A percentile compares a stretch with the other conserved stretches of the same genome.
Conservation (phyloP, 257 asterid genomes). For the Solanum clarkiae region DNA sequence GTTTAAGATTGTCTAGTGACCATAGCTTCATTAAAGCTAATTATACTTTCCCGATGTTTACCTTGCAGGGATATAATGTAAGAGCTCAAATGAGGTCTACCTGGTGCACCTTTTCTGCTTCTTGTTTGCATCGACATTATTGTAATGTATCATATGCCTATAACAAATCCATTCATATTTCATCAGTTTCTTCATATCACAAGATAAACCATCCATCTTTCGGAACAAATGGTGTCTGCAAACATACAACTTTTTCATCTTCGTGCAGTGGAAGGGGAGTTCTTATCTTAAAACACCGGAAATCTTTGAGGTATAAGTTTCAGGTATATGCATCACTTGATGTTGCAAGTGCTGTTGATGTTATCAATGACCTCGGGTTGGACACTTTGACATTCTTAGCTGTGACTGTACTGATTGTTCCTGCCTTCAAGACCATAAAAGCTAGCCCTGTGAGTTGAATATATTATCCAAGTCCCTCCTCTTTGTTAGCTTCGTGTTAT, state of each 20-base stretch:
- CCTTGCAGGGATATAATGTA: slow-evolving; percentile 49
- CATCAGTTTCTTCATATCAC: slow-evolving; percentile 15
- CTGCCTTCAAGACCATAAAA: slow-evolving; percentile 73
- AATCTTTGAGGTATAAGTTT: slow-evolving; percentile 18
- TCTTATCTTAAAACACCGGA: slow-evolving; percentile 14
- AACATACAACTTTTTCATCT: slow-evolving; percentile 21
- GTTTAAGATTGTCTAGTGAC: neutral
- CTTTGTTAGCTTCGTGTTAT: neutral
- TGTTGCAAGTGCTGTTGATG: slow-evolving; percentile 82
- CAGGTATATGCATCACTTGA: slow-evolving; percentile 53
- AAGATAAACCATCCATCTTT: slow-evolving; percentile 21
- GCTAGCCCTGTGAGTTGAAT: slow-evolving; percentile 89
- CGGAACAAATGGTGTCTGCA: slow-evolving; percentile 27
- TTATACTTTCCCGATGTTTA: neutral
- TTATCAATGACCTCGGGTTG: slow-evolving; percentile 85
- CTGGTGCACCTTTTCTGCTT: slow-evolving; percentile 17
- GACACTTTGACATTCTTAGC: slow-evolving; percentile 90
- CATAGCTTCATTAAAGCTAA: neutral
- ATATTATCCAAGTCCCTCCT: neutral
- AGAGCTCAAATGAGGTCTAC: slow-evolving; percentile 27
- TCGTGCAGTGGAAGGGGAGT: slow-evolving; percentile 21
- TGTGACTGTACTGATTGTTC: slow-evolving; percentile 90
- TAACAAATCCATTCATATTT: slow-evolving; percentile 17
- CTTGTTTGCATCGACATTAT: slow-evolving; percentile 15
- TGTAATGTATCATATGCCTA: slow-evolving; percentile 22